Base-by-base conservation (phyloP, 1,139 yeast species). In the Scheffersomyces stambukii region DNA sequence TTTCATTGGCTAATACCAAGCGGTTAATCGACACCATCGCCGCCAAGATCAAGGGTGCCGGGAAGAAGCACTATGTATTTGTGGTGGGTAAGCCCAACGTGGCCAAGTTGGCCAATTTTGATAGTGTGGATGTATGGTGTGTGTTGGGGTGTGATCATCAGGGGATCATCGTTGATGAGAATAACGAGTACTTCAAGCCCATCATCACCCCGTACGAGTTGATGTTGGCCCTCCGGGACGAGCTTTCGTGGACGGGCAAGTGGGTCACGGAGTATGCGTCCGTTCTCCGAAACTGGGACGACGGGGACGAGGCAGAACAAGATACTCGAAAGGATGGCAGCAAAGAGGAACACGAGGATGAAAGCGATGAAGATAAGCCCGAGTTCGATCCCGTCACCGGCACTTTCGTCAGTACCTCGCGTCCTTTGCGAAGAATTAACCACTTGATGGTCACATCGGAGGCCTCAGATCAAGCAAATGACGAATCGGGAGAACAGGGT, bases 11-110 rank as follows among this genome's bases (percentile, higher is more conserved):
- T 22, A 80, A 84, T 45, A 82, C 95, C 12, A 76, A 75, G 32
- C 63, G 55, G 8, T 61, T 88, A 18, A 65, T 89, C 27, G 74
- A 77, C 36, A 67, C 70, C 19, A 73, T 88, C 4, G 70, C 75
- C 14, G 49, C 60, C 15, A 73, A 80, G 54, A 75, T 91, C 34
- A 71, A 68, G 29, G 68, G 64, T 4, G 88, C 93, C 0, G 96
- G 88, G 2, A 91, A 91, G 56, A 93, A 93, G 50, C 91, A 84
- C 42, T 91, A 91, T 50, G 71, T 86, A 46, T 88, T 91, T 60
- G 97, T 89, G 5, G 97, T 91, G 6, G 99, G 99, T 10, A 93
- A 93, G 52, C 97, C 97, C n/a, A 91, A 91, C 48, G 96, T 91
- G 4, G 95, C 98, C 22, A 91, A 91, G 48, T 64, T 91, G 31